Percentiles rank a stretch among this genome's conserved stretches.
Evolutionary conservation across 148 eudicot genomes (phyloP).

Genomic region (Amaranthus hypochondriacus): DNA sequence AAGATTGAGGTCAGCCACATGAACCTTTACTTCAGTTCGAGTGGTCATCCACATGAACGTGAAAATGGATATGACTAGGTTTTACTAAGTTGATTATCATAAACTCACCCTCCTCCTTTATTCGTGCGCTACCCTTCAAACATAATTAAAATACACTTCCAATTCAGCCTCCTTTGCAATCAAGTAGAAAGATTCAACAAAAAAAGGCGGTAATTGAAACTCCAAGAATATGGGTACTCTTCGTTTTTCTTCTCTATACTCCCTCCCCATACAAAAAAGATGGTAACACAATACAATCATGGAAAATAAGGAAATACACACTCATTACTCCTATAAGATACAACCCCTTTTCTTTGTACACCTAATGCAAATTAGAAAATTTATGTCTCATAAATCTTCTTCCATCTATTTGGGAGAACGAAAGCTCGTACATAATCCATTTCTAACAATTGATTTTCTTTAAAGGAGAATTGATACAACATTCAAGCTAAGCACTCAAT

Average conservation of each 20-base stretch:
- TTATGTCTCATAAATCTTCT: neutral
- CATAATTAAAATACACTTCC: neutral
- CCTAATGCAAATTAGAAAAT: neutral
- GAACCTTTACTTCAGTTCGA: too few relatives aligned
- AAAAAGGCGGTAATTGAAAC: neutral
- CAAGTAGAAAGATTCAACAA: neutral
- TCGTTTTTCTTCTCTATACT: neutral
- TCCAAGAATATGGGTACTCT: neutral
- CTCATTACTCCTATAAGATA: neutral
- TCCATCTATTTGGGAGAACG: too few relatives aligned
- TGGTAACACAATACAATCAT: neutral
- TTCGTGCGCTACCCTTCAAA: too few relatives aligned
- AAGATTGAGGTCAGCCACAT: too few relatives aligned
- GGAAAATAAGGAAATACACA: neutral
- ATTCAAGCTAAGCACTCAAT: constrained; percentile 2
- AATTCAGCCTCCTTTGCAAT: neutral
- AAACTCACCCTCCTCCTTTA: too few relatives aligned
- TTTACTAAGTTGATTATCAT: too few relatives aligned
- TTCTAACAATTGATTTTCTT: neutral
- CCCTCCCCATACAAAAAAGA: neutral
- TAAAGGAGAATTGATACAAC: neutral
- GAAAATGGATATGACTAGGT: too few relatives aligned
- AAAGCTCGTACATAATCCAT: neutral
- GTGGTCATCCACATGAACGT: too few relatives aligned
- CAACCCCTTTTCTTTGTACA: neutral